Percentiles rank a stretch among this genome's conserved stretches.
These are phyloP conservation scores for Orbilia ellipsospora DNA, from an alignment of 2,329 filamentous ascomycete species.

Conservation along the genomic window DNA sequence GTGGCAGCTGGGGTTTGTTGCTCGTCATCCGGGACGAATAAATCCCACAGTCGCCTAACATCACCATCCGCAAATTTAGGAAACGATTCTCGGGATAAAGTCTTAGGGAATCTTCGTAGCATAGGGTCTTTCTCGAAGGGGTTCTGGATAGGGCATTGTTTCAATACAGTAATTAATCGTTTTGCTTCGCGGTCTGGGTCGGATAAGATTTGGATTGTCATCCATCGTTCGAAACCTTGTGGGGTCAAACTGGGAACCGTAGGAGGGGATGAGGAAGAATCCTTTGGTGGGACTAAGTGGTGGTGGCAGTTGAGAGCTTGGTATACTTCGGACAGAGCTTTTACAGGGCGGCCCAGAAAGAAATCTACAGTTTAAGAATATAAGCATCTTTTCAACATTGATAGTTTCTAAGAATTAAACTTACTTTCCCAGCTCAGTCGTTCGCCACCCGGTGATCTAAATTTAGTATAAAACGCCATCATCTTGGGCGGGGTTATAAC, in stretches of 20 bases:
- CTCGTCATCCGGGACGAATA: conserved; percentile 52
- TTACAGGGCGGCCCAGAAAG: conserved; percentile 56
- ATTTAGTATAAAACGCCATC: conserved; percentile 57
- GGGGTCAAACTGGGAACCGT: conserved; percentile 58
- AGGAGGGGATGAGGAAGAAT: conserved; percentile 53
- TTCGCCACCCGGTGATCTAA: conserved; percentile 53
- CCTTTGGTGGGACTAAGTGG: conserved; percentile 57
- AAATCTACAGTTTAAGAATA: conserved; percentile 48
- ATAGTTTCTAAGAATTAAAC: conserved; percentile 5
- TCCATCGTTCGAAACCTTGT: conserved; percentile 59
- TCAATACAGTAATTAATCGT: conserved; percentile 57
- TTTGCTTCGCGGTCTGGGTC: conserved; percentile 56
- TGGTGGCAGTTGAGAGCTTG: conserved; percentile 59
- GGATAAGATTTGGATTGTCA: conserved; percentile 59
- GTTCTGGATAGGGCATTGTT: conserved; percentile 56
- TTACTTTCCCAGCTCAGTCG: conserved; percentile 57
- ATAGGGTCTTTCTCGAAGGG: conserved; percentile 51
- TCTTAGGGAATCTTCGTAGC: conserved; percentile 51
- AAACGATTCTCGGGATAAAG: conserved; percentile 46
- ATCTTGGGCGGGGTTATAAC: conserved; percentile 59
- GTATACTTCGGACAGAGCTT: conserved; percentile 57
- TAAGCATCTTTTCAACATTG: neutral
- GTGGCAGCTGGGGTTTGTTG: neutral
- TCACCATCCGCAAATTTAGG: conserved; percentile 50
- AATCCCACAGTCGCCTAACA: conserved; percentile 46